phyloP scores from a whole-genome alignment of 768 basidiomycete genomes.

The Collybia mongolica region DNA sequence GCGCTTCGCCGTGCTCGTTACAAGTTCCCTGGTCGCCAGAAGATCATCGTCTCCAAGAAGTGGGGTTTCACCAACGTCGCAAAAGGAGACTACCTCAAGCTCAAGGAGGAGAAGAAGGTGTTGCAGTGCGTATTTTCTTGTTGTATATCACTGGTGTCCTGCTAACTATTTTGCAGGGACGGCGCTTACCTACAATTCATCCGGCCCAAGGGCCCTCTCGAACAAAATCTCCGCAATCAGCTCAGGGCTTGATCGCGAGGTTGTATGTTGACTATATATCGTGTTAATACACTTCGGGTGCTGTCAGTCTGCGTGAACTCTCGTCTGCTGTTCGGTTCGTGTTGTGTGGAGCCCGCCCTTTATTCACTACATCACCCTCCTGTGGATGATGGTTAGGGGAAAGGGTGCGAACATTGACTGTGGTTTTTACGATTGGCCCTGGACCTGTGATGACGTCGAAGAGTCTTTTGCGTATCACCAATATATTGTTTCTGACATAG shows the following conservation, averaged over 20 bases:
- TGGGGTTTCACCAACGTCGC: slow-evolving; percentile 98
- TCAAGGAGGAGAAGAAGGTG: slow-evolving; percentile 90
- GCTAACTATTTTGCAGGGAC: slow-evolving; percentile 55
- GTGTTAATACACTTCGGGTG: slow-evolving; percentile 7
- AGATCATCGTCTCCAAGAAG: slow-evolving; percentile 96
- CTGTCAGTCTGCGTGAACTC: background rate
- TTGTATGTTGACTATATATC: slow-evolving; percentile 13
- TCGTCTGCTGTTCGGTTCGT: slow-evolving; percentile 30
- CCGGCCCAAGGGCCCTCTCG: slow-evolving; percentile 81
- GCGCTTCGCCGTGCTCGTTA: slow-evolving; percentile 96
- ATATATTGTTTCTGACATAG: background rate
- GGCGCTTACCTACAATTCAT: slow-evolving; percentile 96
- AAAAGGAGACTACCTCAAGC: slow-evolving; percentile 82
- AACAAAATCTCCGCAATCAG: slow-evolving; percentile 83
- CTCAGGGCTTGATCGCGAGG: slow-evolving; percentile 57
- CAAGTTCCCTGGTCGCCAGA: slow-evolving; percentile 99
- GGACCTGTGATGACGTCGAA: background rate
- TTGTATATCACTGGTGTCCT: slow-evolving; percentile 3
- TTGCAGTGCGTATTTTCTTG: slow-evolving; percentile 61
- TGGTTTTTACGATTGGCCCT: background rate
- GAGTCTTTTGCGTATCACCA: background rate
- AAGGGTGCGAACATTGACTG: slow-evolving; percentile 69
- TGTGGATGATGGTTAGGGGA: slow-evolving; percentile 72
- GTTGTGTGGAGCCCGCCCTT: slow-evolving; percentile 36
- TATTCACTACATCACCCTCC: slow-evolving; percentile 73